Conservation (phyloP, 495 filamentous ascomycete species). For the Xylaria longipes region DNA sequence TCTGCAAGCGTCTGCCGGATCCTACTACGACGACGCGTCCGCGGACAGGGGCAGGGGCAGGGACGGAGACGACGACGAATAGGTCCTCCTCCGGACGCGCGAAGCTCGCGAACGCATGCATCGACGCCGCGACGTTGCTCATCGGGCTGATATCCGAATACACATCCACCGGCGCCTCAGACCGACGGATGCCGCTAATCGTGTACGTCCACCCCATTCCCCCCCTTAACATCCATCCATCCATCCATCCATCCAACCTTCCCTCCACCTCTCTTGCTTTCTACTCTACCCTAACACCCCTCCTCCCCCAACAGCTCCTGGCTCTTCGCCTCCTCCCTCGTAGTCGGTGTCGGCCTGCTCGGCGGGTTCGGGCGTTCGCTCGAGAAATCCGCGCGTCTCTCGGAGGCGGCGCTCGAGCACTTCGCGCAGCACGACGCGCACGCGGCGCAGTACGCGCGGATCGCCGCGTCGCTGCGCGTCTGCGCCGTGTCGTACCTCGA, state of each 20-base stretch:
- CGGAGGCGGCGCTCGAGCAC: conserved; percentile 45
- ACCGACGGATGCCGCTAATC: conserved; percentile 47
- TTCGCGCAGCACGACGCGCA: conserved; percentile 50
- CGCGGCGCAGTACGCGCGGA: conserved; percentile 53
- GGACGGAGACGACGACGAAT: neutral
- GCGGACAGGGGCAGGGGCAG: too few species aligned
- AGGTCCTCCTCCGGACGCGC: conserved; percentile 32
- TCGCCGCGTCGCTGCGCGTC: conserved; percentile 50
- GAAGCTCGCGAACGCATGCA: conserved; percentile 54
- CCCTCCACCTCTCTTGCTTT: too few species aligned
- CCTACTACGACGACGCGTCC: neutral
- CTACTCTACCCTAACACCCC: neutral
- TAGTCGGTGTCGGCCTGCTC: conserved; percentile 52
- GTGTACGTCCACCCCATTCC: conserved; percentile 41
- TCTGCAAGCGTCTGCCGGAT: conserved; percentile 47
- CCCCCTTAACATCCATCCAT: neutral
- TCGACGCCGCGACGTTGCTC: conserved; percentile 55
- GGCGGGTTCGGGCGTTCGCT: conserved; percentile 53
- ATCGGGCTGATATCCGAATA: conserved; percentile 46
- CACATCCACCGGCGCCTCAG: conserved; percentile 40
- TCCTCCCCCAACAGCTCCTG: conserved; percentile 41
- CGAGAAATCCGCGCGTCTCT: conserved; percentile 50
- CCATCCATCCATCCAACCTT: neutral
- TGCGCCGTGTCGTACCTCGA: conserved; percentile 49
- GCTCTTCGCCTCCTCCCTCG: conserved; percentile 55